A percentile compares a stretch with the other conserved stretches of the same genome.
phyloP scores from a whole-genome alignment of 1,284 basidiomycete species.

The Fomitopsis pinicola region DNA sequence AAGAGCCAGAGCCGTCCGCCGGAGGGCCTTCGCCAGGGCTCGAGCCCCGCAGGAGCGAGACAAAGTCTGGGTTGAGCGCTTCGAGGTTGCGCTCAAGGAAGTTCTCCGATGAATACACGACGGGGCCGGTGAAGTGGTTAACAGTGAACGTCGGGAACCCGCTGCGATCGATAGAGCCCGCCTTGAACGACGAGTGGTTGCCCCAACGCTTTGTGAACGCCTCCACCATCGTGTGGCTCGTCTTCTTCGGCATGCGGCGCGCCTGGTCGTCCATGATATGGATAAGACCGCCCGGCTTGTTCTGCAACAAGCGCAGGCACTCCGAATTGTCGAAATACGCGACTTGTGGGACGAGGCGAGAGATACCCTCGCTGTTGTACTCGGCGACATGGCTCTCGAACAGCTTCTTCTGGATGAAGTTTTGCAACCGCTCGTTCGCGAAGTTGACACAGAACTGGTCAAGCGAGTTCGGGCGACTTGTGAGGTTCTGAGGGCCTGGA shows the following conservation, averaged over 20 bases:
- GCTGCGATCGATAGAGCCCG: conserved; percentile 69
- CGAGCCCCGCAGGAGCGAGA: conserved; percentile 79
- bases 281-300: conserved; percentile 86
- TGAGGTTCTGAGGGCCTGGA: conserved; percentile 89
- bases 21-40: conserved; percentile 37
- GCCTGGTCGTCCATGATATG: conserved; percentile 99
- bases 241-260: conserved; percentile 83
- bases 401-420: conserved; percentile 77
- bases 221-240: conserved; percentile 91
- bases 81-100: conserved; percentile 91
- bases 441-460: conserved; percentile 98
- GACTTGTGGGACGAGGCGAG: conserved; percentile 63
- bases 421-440: conserved; percentile 87
- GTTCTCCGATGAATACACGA: conserved; percentile 87
- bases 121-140: conserved; percentile 88
- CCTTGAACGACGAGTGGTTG: conserved; percentile 88
- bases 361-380: conserved; percentile 84
- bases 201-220: conserved; percentile 93
- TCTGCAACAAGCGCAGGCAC: conserved; percentile 83
- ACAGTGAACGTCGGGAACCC: conserved; percentile 89
- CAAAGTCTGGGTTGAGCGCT: conserved; percentile 89
- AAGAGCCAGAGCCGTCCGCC: conserved; percentile 66
- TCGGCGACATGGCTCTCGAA: conserved; percentile 81
- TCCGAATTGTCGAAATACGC: conserved; percentile 92
- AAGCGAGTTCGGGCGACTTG: conserved; percentile 82